Conservation (phyloP, 2,329 filamentous ascomycete species). For the Elsinoe necatrix region DNA sequence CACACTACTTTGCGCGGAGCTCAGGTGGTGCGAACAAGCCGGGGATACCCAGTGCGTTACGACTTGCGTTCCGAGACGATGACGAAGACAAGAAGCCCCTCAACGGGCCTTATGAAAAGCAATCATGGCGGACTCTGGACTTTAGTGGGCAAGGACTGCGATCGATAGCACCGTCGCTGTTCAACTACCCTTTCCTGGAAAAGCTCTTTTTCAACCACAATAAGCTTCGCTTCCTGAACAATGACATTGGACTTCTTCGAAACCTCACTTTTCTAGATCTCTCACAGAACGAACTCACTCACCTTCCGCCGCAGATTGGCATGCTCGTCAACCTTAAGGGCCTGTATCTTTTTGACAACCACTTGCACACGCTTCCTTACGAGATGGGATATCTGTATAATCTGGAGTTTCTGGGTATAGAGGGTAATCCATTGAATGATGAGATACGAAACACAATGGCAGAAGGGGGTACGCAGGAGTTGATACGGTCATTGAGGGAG, state of each 20-base stretch:
- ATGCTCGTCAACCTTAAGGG: slow-evolving; percentile 92
- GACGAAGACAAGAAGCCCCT: slow-evolving; percentile 42
- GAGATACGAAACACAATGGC: slow-evolving; percentile 73
- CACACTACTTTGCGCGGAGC: slow-evolving; percentile 65
- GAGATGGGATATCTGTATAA: slow-evolving; percentile 85
- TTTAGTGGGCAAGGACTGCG: slow-evolving; percentile 92
- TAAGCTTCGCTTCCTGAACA: slow-evolving; percentile 71
- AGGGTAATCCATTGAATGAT: slow-evolving; percentile 77
- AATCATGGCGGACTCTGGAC: slow-evolving; percentile 90
- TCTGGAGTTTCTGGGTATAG: slow-evolving; percentile 80
- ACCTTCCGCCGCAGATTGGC: slow-evolving; percentile 81
- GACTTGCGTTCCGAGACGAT: slow-evolving; percentile 43
- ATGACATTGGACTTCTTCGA: slow-evolving; percentile 72
- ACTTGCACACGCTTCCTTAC: slow-evolving; percentile 69
- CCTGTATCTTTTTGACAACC: slow-evolving; percentile 82
- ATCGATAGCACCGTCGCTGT: slow-evolving; percentile 69
- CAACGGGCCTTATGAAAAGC: slow-evolving; percentile 59
- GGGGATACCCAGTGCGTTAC: slow-evolving; percentile 43
- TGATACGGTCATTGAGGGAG: slow-evolving; percentile 77
- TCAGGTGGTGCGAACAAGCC: slow-evolving; percentile 64
- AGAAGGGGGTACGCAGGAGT: slow-evolving; percentile 75
- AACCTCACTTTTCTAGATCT: slow-evolving; percentile 76
- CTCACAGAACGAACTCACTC: slow-evolving; percentile 75
- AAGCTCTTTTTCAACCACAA: slow-evolving; percentile 93
- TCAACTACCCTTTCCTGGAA: slow-evolving; percentile 79